These are phyloP conservation scores for Malus sieversii DNA, from an alignment of 306 rosid genomes.

Conservation along the genomic window DNA sequence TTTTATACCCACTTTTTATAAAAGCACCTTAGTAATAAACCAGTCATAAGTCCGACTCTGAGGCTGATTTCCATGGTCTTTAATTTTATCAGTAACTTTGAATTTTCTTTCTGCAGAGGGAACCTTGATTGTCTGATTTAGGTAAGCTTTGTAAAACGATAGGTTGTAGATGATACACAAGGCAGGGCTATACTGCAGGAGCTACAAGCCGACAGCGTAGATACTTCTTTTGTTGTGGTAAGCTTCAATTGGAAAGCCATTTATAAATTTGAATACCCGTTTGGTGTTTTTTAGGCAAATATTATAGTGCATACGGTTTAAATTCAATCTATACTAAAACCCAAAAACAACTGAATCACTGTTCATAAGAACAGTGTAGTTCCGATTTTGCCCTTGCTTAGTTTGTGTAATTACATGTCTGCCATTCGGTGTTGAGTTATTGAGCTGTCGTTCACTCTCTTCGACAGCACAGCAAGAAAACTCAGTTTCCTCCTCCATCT, in stretches of 20 bases:
- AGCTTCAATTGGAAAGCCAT: slow-evolving; percentile 11
- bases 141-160: neutral
- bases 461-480: too few relatives aligned
- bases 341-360: too few relatives aligned
- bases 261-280: neutral
- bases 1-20: too few relatives aligned
- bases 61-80: slow-evolving; percentile 72
- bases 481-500: too few relatives aligned
- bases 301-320: neutral
- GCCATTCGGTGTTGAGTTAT: too few relatives aligned
- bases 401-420: too few relatives aligned
- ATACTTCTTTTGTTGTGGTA: slow-evolving; percentile 75
- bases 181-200: slow-evolving; percentile 70
- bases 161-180: slow-evolving; percentile 81
- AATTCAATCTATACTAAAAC: neutral
- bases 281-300: neutral
- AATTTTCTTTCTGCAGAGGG: neutral
- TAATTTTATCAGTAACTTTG: neutral
- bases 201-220: slow-evolving; percentile 66
- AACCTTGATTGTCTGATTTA: neutral
- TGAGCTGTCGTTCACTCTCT: too few relatives aligned
- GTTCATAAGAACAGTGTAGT: too few relatives aligned
- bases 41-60: neutral
- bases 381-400: too few relatives aligned
- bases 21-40: too few relatives aligned